These are phyloP conservation scores for Inga leiocalycina DNA, from an alignment of 306 rosid genomes.

Conservation along the genomic window DNA sequence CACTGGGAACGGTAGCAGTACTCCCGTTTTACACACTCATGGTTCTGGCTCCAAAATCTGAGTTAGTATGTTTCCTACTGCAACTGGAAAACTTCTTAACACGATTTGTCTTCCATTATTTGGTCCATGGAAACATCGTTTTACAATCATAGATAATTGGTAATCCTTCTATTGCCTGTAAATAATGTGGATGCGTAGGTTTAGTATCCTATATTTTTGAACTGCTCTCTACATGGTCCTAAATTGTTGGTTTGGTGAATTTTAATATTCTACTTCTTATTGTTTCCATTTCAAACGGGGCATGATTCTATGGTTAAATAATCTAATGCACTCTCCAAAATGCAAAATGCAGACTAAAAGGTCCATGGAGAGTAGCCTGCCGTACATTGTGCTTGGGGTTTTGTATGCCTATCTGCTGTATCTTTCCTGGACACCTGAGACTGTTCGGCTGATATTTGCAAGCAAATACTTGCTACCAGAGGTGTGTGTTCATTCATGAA, in stretches of 20 bases:
- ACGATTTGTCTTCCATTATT: neutral
- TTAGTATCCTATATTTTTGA: neutral
- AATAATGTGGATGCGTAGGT: neutral
- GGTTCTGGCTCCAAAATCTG: slow-evolving; percentile 89
- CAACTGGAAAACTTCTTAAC: slow-evolving; percentile 22
- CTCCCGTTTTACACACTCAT: slow-evolving; percentile 93
- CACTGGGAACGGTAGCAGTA: slow-evolving; percentile 85
- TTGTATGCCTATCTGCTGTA: slow-evolving; percentile 83
- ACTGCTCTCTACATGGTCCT: neutral
- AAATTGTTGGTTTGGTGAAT: neutral
- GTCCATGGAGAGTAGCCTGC: slow-evolving; percentile 72
- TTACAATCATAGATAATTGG: neutral
- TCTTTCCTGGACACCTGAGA: slow-evolving; percentile 95
- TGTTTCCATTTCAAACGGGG: neutral
- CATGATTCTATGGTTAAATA: slow-evolving; percentile 9
- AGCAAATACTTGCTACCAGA: slow-evolving; percentile 89
- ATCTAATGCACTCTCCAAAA: slow-evolving; percentile 34
- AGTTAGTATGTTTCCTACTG: slow-evolving; percentile 56
- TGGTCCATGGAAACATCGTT: slow-evolving; percentile 6
- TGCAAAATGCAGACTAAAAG: slow-evolving; percentile 67
- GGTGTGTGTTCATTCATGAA: slow-evolving; percentile 52
- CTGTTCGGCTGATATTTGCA: slow-evolving; percentile 67
- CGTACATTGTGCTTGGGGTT: slow-evolving; percentile 72
- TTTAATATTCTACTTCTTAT: slow-evolving; percentile 8
- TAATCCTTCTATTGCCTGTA: neutral